A percentile compares a stretch with the other conserved stretches of the same genome.
phyloP scores from a whole-genome alignment of 2,329 filamentous ascomycete species.

The Madurella mycetomatis region DNA sequence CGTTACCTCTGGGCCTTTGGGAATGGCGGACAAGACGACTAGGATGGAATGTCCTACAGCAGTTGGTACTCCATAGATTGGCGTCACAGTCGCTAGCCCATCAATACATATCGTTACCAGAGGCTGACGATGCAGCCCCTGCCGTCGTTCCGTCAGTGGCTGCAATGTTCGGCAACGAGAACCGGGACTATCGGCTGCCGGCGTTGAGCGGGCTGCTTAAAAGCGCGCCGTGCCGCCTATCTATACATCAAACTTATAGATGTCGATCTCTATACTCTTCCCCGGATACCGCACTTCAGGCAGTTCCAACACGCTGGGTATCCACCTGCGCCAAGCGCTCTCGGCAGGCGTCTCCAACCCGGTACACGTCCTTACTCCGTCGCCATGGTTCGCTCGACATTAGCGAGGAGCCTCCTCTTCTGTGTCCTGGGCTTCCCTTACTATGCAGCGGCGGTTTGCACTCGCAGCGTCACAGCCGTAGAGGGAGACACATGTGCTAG shows the following conservation, averaged over 20 bases:
- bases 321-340: neutral
- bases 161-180: neutral
- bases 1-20: neutral
- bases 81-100: neutral
- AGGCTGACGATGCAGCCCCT: neutral
- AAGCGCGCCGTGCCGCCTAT: too few species aligned
- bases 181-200: too few species aligned
- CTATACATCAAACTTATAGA: too few species aligned
- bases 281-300: too few species aligned
- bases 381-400: neutral
- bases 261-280: too few species aligned
- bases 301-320: too few species aligned
- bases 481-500: conserved; percentile 27
- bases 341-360: neutral
- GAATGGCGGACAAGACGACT: neutral
- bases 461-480: conserved; percentile 22
- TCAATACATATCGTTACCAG: neutral
- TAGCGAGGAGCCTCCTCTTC: conserved; percentile 3
- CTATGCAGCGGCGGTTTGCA: conserved; percentile 18
- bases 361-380: neutral
- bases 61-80: conserved; percentile 2
- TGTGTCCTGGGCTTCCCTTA: conserved; percentile 9
- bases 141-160: conserved; percentile 1
- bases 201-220: too few species aligned
- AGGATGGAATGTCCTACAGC: neutral